A percentile compares a stretch with the other conserved stretches of the same genome.
These are phyloP conservation scores for Anthoceros angustus DNA, from an alignment of 225 moss, liverwort and hornwort genomes.

Conservation along the genomic window DNA sequence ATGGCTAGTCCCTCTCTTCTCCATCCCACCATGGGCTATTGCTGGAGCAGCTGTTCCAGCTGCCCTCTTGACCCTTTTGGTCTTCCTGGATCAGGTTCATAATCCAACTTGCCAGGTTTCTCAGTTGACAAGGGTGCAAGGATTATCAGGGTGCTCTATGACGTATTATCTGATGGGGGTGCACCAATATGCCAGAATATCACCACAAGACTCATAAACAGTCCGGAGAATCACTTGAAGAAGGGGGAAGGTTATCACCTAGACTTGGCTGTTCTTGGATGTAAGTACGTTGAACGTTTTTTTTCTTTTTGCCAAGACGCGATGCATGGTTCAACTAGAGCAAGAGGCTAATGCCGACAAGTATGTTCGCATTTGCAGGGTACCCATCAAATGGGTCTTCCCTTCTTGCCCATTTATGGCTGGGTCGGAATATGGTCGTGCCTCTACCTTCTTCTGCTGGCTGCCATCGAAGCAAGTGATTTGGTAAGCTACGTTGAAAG, in stretches of 20 bases:
- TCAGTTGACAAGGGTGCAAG: background rate
- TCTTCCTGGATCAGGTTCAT: slow-evolving; percentile 57
- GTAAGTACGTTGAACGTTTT: slow-evolving; percentile 7
- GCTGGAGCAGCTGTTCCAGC: slow-evolving; percentile 53
- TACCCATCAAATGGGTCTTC: slow-evolving; percentile 36
- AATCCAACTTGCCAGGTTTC: slow-evolving; percentile 21
- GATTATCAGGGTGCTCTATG: background rate
- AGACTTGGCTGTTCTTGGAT: slow-evolving; percentile 24
- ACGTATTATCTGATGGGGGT: slow-evolving; percentile 3
- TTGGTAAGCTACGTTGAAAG: slow-evolving; percentile 20
- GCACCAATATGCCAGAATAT: slow-evolving; percentile 13
- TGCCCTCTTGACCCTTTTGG: slow-evolving; percentile 38
- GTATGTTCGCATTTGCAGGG: slow-evolving; percentile 21
- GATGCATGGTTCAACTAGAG: background rate
- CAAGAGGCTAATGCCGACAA: background rate
- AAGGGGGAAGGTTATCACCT: slow-evolving; percentile 18
- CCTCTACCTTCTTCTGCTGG: slow-evolving; percentile 34
- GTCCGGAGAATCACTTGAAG: slow-evolving; percentile 13
- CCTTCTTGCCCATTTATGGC: slow-evolving; percentile 60
- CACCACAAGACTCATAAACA: slow-evolving; percentile 13
- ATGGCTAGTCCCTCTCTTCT: slow-evolving; percentile 55
- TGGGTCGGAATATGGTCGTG: slow-evolving; percentile 77
- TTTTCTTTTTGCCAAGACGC: background rate
- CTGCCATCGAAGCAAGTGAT: slow-evolving; percentile 44
- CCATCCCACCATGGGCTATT: slow-evolving; percentile 31